Conservation (phyloP, 2,329 filamentous ascomycete species). For the Huntiella abstrusa region DNA sequence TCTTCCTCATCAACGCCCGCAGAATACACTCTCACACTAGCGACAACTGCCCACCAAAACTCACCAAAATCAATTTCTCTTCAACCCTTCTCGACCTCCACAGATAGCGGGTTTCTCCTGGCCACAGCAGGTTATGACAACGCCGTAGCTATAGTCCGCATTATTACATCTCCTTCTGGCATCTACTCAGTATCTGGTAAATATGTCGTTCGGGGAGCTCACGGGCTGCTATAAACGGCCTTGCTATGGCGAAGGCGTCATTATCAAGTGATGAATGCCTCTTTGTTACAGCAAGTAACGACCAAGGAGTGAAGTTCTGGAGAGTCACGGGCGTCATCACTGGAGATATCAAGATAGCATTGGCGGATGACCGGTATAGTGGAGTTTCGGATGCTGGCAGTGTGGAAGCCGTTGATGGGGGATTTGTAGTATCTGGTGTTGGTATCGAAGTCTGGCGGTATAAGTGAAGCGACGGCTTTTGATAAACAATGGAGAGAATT, state of each 20-base stretch:
- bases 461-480: background rate
- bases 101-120: constrained; percentile 37
- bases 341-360: constrained; percentile 16
- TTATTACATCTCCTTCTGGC: constrained; percentile 2
- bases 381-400: constrained; percentile 40
- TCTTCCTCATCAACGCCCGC: background rate
- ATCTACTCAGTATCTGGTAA: constrained; percentile 6
- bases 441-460: constrained; percentile 27
- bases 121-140: constrained; percentile 81
- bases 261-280: background rate
- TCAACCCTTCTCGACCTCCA: constrained; percentile 40
- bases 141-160: constrained; percentile 33
- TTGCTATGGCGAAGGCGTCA: constrained; percentile 14
- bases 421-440: constrained; percentile 25
- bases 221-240: constrained; percentile 51
- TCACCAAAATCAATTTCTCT: constrained; percentile 51
- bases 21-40: constrained; percentile 17
- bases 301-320: constrained; percentile 43
- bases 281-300: constrained; percentile 33
- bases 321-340: constrained; percentile 15
- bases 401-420: constrained; percentile 22
- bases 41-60: constrained; percentile 52
- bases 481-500: too few relatives aligned
- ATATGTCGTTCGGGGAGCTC: constrained; percentile 32
- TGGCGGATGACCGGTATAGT: constrained; percentile 34